phyloP scores from a whole-genome alignment of 129 eudicot genomes.

The Helianthus tuberosus region DNA sequence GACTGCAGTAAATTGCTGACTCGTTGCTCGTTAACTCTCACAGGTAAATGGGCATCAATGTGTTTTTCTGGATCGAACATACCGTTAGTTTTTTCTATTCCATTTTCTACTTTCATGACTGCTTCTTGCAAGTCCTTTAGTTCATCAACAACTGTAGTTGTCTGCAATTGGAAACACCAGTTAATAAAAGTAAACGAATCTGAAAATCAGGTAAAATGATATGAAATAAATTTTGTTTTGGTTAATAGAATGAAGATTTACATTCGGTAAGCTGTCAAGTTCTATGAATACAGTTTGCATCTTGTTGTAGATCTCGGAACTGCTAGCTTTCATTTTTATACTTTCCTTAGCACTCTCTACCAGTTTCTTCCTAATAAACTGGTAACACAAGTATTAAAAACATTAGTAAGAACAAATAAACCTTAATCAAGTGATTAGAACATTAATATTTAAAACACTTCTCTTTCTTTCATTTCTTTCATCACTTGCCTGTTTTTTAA shows the following conservation, averaged over 20 bases:
- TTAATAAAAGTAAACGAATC: not conserved
- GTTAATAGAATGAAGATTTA: constrained; percentile 20
- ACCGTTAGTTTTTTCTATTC: constrained; percentile 28
- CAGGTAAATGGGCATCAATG: constrained; percentile 72
- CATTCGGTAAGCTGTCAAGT: constrained; percentile 49
- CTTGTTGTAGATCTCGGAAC: constrained; percentile 47
- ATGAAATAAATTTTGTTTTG: not conserved
- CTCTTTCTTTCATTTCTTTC: not conserved
- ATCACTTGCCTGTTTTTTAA: constrained; percentile 40
- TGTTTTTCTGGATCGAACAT: constrained; percentile 53
- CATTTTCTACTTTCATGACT: constrained; percentile 55
- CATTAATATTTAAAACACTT: not conserved
- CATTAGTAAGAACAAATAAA: not conserved
- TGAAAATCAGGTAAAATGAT: not conserved
- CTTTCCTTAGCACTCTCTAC: constrained; percentile 48
- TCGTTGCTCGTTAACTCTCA: constrained; percentile 82
- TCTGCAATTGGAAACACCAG: constrained; percentile 33
- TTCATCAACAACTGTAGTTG: constrained; percentile 43
- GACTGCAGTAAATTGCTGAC: constrained; percentile 80
- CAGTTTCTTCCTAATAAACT: constrained; percentile 53
- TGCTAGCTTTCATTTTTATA: constrained; percentile 42
- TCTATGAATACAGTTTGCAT: constrained; percentile 54
- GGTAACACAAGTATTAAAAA: constrained; percentile 4
- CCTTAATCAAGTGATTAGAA: too few relatives aligned
- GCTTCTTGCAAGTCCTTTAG: constrained; percentile 64